Evolutionary conservation across 2,329 filamentous ascomycete genomes (phyloP).

Genomic region (Colletotrichum theobromicola): DNA sequence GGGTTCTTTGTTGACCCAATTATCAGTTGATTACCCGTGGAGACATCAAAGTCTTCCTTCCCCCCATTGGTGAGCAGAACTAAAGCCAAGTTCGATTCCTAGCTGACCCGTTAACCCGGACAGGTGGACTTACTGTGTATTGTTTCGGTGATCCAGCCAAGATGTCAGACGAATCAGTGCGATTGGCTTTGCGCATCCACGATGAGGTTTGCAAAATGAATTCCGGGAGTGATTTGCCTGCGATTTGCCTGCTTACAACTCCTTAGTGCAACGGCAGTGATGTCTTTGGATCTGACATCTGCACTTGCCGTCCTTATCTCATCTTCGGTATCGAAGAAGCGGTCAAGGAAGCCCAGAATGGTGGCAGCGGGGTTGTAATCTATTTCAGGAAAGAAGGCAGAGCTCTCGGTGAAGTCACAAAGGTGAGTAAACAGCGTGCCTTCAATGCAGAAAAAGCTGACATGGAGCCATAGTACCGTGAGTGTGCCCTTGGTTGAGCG

Average conservation of each 20-base stretch:
- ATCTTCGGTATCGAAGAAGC: slow-evolving; percentile 98
- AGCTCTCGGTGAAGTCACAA: slow-evolving; percentile 93
- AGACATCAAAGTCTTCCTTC: slow-evolving; percentile 94
- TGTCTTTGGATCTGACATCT: slow-evolving; percentile 97
- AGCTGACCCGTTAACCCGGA: background rate
- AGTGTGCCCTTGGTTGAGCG: slow-evolving; percentile 25
- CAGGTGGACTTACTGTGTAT: slow-evolving; percentile 90
- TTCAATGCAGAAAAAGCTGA: slow-evolving; percentile 32
- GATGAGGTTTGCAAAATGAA: slow-evolving; percentile 54
- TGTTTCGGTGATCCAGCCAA: slow-evolving; percentile 95
- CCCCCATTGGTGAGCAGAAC: slow-evolving; percentile 74
- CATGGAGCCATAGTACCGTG: slow-evolving; percentile 47
- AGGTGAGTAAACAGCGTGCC: slow-evolving; percentile 63
- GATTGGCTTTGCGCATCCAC: slow-evolving; percentile 82
- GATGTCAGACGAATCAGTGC: slow-evolving; percentile 85
- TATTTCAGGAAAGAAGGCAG: slow-evolving; percentile 98
- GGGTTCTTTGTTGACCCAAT: slow-evolving; percentile 25
- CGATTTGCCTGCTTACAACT: background rate
- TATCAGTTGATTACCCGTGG: slow-evolving; percentile 83
- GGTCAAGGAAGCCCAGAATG: slow-evolving; percentile 94
- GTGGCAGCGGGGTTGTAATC: slow-evolving; percentile 93
- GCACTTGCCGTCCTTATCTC: slow-evolving; percentile 93
- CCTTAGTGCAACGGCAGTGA: slow-evolving; percentile 88
- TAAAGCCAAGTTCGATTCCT: background rate
- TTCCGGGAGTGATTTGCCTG: background rate